Base-by-base conservation (phyloP, 148 eudicot genomes). In the Rhododendron griersonianum region DNA sequence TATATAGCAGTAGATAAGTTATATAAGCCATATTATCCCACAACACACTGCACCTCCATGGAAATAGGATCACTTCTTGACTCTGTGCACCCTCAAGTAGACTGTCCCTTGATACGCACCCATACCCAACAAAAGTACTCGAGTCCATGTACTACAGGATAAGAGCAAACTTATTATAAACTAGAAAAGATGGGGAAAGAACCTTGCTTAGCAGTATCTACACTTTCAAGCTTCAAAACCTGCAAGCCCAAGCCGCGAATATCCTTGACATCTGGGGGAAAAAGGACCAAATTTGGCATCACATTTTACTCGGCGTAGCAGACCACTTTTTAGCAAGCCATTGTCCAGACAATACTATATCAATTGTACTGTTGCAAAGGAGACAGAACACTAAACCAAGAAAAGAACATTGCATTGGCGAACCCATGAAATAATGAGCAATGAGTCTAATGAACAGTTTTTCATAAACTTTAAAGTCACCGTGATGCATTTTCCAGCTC, bases 171-270 rank as follows among this genome's bases (percentile, higher is more conserved):
- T 71, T 33, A 65, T 65, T 41, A n/a, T 85, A 37, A 16, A 59
- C 21, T 10, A 13, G 25, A 85, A 23, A 37, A 23, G 25, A 23
- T 41, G 75, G 28, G 77, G 80, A 80, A 81, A 48, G 23, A 85
- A 97, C 98, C 98, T 92, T 83, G 95, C 82, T 91, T 94, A 73
- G 85, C 74, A 87, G 78, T 88, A 88, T 92, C 94, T 80, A 90
- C 86, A 86, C 86, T 87, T 91, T 97, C 95, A 85, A 97, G 95
- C 89, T 91, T 97, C 13, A 95, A 92, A 65, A 94, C 98, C 85
- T 97, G 99, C 88, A 97, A 89, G 85, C 99, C 99, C 89, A 97
- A 84, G 79, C 99, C 99, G 79, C 99, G 94, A 81, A 97, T 93
- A 79, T 97, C 98, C 88, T 92, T 89, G 81, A 92, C 92, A 92